Evolutionary conservation across 257 asterid species (phyloP), one percentile per base, ranked within the genome.

Genomic region (Anisodus tanguticus): DNA sequence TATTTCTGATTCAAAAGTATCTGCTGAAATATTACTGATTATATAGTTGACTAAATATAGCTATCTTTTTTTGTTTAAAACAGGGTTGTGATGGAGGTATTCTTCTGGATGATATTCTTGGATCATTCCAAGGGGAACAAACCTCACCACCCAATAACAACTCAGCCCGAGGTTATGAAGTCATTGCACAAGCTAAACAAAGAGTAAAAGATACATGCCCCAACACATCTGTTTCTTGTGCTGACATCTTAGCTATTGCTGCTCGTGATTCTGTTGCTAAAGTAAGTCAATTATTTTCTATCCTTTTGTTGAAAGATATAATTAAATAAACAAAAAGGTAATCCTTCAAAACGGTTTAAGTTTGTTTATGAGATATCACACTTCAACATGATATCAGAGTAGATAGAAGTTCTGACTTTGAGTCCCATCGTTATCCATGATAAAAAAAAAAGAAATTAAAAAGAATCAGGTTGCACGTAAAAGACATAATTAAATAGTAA

Each of bases 61-160:
- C 47, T 26, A 3, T 26, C 11, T 31, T 5, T 31, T 22, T 9
- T 6, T 39, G 35, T 3, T 31, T 6, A 68, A 69, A 3, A 16
- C 9, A 81, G 84, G 84, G 84, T 62, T 81, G 84, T 15, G 84
- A 81, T 81, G 84, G 84, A 81, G 84, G 84, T 63, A 45, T 81
- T 16, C 84, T 81, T 64, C 76, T 81, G 62, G 59, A 81, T 22
- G 84, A 45, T 26, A 62, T 64, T 43, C 9, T 17, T 81, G 84
- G 84, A 13, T 22, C 81, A 76, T 82, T 82, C 15, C 3, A 2
- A 22, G 80, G 85, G 11, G 84, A 81, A 51, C 84, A 81, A 45
- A 81, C 12, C 43, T 63, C 84, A 45, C 76, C 76, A 26, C 74
- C 84, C 15, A 81, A 81, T 15, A 11, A 16, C 5, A 81, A 62